A percentile compares a stretch with the other conserved stretches of the same genome.
Evolutionary conservation across 2,329 filamentous ascomycete genomes (phyloP).

Genomic region (Colletotrichum sp.): DNA sequence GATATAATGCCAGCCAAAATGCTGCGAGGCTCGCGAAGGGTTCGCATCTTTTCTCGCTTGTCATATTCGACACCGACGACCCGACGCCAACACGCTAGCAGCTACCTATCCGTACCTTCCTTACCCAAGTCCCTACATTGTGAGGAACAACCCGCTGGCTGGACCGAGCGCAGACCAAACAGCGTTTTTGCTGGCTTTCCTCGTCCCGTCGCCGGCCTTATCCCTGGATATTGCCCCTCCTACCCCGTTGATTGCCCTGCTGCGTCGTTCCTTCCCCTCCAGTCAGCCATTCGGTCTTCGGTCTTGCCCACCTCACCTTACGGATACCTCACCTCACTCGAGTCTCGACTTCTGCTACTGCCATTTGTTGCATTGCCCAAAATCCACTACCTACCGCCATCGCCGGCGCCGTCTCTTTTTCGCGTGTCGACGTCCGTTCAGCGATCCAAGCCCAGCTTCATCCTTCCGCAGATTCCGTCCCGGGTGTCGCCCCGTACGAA

Average conservation of each 20-base stretch:
- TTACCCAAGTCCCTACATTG: neutral
- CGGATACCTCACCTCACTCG: neutral
- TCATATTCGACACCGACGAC: neutral
- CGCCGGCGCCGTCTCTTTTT: neutral
- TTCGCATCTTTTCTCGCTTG: neutral
- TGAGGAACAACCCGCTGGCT: neutral
- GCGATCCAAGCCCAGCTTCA: neutral
- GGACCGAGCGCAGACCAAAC: constrained; percentile 12
- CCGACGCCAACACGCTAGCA: neutral
- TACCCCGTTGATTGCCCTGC: constrained; percentile 14
- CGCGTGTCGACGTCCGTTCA: neutral
- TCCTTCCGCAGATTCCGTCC: neutral
- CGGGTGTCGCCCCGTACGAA: neutral
- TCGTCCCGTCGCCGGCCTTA: neutral
- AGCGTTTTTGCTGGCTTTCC: constrained; percentile 6
- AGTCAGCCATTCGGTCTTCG: neutral
- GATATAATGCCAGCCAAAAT: neutral
- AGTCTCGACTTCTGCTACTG: neutral
- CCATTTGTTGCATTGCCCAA: neutral
- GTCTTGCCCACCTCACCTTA: neutral
- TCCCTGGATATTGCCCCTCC: constrained; percentile 12
- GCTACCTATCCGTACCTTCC: neutral
- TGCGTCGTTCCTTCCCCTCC: constrained; percentile 5
- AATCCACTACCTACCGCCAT: neutral
- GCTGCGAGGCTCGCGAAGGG: neutral